These are phyloP conservation scores for Spirogloea muscicola DNA, from an alignment of 139 green algal species.

Conservation along the genomic window DNA sequence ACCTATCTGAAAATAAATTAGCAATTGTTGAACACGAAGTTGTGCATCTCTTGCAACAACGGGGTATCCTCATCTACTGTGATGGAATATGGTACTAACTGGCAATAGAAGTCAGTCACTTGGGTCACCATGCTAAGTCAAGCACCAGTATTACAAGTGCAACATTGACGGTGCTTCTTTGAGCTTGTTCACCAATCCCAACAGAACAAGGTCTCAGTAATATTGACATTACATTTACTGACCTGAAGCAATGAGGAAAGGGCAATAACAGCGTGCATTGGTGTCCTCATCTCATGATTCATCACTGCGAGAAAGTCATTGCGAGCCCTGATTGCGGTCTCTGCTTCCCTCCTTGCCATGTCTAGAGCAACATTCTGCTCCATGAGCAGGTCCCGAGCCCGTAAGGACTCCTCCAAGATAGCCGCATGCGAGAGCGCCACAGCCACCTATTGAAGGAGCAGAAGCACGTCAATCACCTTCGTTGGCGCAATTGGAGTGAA, in stretches of 20 bases:
- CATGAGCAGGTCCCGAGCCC: slow-evolving; percentile 36
- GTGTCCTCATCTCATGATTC: slow-evolving; percentile 51
- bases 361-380: slow-evolving; percentile 48
- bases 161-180: too few relatives aligned
- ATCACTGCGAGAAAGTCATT: slow-evolving; percentile 51
- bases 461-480: not conserved
- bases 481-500: too few relatives aligned
- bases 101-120: not conserved
- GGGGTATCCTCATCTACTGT: not conserved
- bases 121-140: too few relatives aligned
- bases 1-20: too few relatives aligned
- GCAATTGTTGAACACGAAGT: too few relatives aligned
- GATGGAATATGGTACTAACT: not conserved
- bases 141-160: not conserved
- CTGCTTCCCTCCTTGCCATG: slow-evolving; percentile 26
- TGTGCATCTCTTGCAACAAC: too few relatives aligned
- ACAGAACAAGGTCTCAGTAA: not conserved
- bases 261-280: slow-evolving; percentile 53
- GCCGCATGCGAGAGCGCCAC: slow-evolving; percentile 40
- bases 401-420: slow-evolving; percentile 46
- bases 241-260: slow-evolving; percentile 46
- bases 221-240: not conserved
- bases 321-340: slow-evolving; percentile 41
- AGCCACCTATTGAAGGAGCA: slow-evolving; percentile 7
- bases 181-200: too few relatives aligned